phyloP scores from a whole-genome alignment of 169 alveolate genomes.

The Plasmodium knowlesi region DNA sequence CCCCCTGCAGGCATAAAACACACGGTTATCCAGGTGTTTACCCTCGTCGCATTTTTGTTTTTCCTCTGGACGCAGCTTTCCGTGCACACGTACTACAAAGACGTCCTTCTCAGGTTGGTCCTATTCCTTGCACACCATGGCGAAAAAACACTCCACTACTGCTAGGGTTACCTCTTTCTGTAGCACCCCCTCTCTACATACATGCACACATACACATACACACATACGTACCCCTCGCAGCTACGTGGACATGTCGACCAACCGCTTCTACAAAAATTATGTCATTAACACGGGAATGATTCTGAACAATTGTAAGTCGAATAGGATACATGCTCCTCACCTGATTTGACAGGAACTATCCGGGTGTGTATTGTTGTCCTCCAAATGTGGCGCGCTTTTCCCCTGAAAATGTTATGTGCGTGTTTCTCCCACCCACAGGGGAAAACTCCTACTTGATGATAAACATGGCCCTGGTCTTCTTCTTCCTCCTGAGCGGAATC shows the following conservation, averaged over 20 bases:
- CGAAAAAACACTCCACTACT: neutral
- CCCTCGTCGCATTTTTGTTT: neutral
- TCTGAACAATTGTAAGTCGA: conserved; percentile 30
- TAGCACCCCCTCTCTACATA: neutral
- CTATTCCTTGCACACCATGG: neutral
- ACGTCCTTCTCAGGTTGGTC: conserved; percentile 28
- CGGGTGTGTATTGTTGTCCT: neutral
- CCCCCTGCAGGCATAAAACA: conserved; percentile 34
- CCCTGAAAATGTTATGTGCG: neutral
- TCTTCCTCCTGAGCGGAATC: conserved; percentile 51
- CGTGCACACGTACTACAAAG: conserved; percentile 28
- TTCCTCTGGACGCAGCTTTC: conserved; percentile 36
- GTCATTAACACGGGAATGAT: conserved; percentile 33
- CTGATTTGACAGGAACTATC: neutral
- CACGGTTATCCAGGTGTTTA: conserved; percentile 34
- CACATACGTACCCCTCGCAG: neutral
- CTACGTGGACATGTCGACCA: conserved; percentile 16
- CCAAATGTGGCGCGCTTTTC: neutral
- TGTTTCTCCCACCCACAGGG: conserved; percentile 11
- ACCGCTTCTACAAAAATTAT: conserved; percentile 19
- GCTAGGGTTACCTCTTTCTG: neutral
- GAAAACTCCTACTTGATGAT: conserved; percentile 53
- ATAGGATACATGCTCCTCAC: neutral
- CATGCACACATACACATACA: neutral
- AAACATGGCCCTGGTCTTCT: conserved; percentile 13